A percentile compares a stretch with the other conserved stretches of the same genome.
Evolutionary conservation across 1,284 basidiomycete genomes (phyloP).

Genomic region (Taiwanofungus camphoratus): DNA sequence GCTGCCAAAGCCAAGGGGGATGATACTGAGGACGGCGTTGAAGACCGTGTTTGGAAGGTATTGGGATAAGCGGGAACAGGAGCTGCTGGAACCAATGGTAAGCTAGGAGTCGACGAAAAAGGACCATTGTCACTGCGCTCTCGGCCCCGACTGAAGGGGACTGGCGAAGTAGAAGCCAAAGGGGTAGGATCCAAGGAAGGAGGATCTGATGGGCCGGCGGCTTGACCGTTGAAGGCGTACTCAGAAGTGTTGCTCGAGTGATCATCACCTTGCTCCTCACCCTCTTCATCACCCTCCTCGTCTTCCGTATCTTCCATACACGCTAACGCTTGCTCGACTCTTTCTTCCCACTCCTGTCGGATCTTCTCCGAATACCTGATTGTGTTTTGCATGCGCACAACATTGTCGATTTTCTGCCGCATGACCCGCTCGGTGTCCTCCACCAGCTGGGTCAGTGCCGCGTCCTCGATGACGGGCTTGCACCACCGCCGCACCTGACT

Average conservation of each 20-base stretch:
- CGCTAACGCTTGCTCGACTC: slow-evolving; percentile 66
- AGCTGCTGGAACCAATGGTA: slow-evolving; percentile 21
- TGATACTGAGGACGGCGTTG: slow-evolving; percentile 78
- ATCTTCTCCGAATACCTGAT: slow-evolving; percentile 98
- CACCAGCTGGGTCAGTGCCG: slow-evolving; percentile 76
- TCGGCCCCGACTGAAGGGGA: slow-evolving; percentile 30
- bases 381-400: slow-evolving; percentile 96
- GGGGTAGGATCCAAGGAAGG: slow-evolving; percentile 61
- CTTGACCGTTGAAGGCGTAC: slow-evolving; percentile 50
- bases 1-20: slow-evolving; percentile 77
- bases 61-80: slow-evolving; percentile 27
- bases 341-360: slow-evolving; percentile 94
- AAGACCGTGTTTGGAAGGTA: slow-evolving; percentile 67
- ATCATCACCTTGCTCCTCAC: slow-evolving; percentile 34
- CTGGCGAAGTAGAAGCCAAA: slow-evolving; percentile 56
- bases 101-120: slow-evolving; percentile 20
- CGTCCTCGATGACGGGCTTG: slow-evolving; percentile 80
- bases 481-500: slow-evolving; percentile 79
- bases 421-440: slow-evolving; percentile 86
- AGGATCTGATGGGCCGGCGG: too few species aligned
- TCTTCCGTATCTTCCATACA: slow-evolving; percentile 44
- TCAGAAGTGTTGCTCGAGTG: slow-evolving; percentile 59
- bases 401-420: slow-evolving; percentile 90
- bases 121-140: slow-evolving; percentile 23
- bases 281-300: slow-evolving; percentile 31